A percentile compares a stretch with the other conserved stretches of the same genome.
Conservation (phyloP, 495 filamentous ascomycete genomes). For the Opeltia flavorubescens region DNA sequence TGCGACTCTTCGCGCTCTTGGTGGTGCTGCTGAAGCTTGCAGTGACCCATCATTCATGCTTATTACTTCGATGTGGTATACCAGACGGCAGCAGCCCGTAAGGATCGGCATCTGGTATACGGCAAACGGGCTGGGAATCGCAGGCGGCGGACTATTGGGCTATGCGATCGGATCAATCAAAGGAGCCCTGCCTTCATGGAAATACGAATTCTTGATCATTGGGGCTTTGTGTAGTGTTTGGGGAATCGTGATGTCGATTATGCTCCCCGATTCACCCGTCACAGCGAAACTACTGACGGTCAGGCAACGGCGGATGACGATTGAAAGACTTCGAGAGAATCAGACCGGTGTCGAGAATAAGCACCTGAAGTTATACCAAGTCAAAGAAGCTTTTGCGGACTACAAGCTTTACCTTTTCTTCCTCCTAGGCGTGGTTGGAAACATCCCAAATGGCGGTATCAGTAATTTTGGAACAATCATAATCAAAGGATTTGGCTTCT, state of each 20-base stretch:
- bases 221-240: slow-evolving; percentile 41
- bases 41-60: slow-evolving; percentile 26
- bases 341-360: slow-evolving; percentile 56
- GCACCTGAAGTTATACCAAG: slow-evolving; percentile 42
- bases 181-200: slow-evolving; percentile 39
- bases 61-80: slow-evolving; percentile 36
- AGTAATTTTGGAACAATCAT: slow-evolving; percentile 48
- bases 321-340: slow-evolving; percentile 44
- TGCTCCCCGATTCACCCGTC: slow-evolving; percentile 51
- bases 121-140: slow-evolving; percentile 43
- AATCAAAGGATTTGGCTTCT: slow-evolving; percentile 48
- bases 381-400: slow-evolving; percentile 42
- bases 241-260: slow-evolving; percentile 42
- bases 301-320: slow-evolving; percentile 41
- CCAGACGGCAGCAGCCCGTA: slow-evolving; percentile 41
- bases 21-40: slow-evolving; percentile 43
- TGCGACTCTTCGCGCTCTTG: slow-evolving; percentile 38
- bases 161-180: slow-evolving; percentile 44
- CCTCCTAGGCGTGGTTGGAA: slow-evolving; percentile 40
- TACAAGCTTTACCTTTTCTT: slow-evolving; percentile 51
- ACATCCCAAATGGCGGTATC: slow-evolving; percentile 35
- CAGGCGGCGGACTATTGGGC: slow-evolving; percentile 41
- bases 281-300: slow-evolving; percentile 42
- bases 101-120: slow-evolving; percentile 48
- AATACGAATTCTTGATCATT: slow-evolving; percentile 38